A percentile compares a stretch with the other conserved stretches of the same genome.
Evolutionary conservation across 306 rosid species (phyloP).

Genomic region (Castanea mollissima): DNA sequence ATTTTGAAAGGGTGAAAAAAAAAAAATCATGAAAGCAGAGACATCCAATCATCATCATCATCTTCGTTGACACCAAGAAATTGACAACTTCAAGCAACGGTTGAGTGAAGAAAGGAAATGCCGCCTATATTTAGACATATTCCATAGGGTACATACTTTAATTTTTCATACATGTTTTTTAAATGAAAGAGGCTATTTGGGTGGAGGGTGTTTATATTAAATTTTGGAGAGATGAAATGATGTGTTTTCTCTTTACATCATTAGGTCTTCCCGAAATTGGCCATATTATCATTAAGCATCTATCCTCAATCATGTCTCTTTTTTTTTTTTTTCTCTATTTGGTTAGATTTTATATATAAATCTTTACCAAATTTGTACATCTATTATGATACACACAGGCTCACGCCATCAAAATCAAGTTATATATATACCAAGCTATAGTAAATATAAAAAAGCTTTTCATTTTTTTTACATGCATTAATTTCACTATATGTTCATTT

Average conservation of each 20-base stretch:
- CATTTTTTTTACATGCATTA: too few relatives aligned
- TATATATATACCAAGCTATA: background rate
- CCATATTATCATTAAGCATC: slow-evolving; percentile 14
- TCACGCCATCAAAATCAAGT: background rate
- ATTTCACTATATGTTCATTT: too few relatives aligned
- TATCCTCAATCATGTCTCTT: background rate
- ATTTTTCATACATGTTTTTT: background rate
- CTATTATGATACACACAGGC: background rate
- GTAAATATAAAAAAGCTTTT: too few relatives aligned
- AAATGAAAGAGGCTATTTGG: background rate
- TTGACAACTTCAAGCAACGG: slow-evolving; percentile 17
- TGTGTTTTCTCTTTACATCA: slow-evolving; percentile 30
- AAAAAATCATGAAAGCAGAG: slow-evolving; percentile 16
- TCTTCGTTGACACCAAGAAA: slow-evolving; percentile 37
- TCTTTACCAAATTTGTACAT: background rate
- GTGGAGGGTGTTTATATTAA: background rate
- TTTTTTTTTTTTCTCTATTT: too few relatives aligned
- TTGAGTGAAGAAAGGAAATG: slow-evolving; percentile 24
- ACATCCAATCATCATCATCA: slow-evolving; percentile 23
- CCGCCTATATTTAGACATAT: background rate
- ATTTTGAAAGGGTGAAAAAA: background rate
- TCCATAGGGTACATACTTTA: background rate
- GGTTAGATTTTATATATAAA: background rate
- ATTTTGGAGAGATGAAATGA: slow-evolving; percentile 13
- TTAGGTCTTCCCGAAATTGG: slow-evolving; percentile 24